A percentile compares a stretch with the other conserved stretches of the same genome.
These are phyloP conservation scores for Corylus avellana DNA, from an alignment of 306 rosid species.

Conservation along the genomic window DNA sequence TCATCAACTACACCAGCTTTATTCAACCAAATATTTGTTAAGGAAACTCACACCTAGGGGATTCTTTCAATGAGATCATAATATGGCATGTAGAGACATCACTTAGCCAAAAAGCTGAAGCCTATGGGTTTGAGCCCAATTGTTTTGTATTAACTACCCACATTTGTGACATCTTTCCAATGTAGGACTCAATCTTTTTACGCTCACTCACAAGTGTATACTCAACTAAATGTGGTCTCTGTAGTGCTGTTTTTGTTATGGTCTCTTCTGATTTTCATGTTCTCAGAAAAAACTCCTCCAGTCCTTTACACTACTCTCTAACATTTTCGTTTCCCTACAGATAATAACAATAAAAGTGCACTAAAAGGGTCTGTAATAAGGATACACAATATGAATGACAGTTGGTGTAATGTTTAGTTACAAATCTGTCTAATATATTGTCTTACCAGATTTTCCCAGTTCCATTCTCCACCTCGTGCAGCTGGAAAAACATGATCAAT, in stretches of 20 bases:
- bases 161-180: too few species aligned
- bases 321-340: not conserved
- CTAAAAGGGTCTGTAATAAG: not conserved
- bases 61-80: too few species aligned
- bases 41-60: too few species aligned
- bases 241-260: not conserved
- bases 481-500: conserved; percentile 84
- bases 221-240: not conserved
- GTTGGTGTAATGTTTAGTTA: conserved; percentile 3
- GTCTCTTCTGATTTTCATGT: not conserved
- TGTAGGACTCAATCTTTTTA: too few species aligned
- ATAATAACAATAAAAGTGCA: conserved; percentile 5
- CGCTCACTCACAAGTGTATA: too few species aligned
- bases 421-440: not conserved
- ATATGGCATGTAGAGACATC: too few species aligned
- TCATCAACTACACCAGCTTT: not conserved
- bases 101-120: too few species aligned
- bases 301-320: not conserved
- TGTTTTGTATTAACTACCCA: too few species aligned
- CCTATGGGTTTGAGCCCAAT: too few species aligned
- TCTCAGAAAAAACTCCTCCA: not conserved
- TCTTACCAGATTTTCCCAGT: conserved; percentile 92
- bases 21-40: not conserved
- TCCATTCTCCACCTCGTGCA: conserved; percentile 89
- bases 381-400: conserved; percentile 2